Evolutionary conservation across 2,329 filamentous ascomycete species (phyloP).

Genomic region (Gnomoniopsis sp.): DNA sequence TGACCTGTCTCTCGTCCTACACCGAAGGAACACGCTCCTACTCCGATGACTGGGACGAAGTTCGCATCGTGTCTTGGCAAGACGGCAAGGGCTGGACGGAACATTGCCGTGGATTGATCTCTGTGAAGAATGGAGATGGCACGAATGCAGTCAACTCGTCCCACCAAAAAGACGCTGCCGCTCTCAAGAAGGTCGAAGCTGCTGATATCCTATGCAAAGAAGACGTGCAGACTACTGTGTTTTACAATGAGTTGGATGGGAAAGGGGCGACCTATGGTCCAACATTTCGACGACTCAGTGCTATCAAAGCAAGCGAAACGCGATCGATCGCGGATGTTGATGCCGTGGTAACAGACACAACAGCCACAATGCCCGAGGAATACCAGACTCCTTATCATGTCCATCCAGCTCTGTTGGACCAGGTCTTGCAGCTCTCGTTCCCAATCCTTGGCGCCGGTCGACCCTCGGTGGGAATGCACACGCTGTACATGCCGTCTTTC

Average conservation of each 20-base stretch:
- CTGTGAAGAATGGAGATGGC: conserved; percentile 3
- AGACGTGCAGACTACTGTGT: background rate
- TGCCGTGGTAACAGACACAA: conserved; percentile 37
- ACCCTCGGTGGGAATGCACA: conserved; percentile 1
- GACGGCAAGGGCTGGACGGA: conserved; percentile 26
- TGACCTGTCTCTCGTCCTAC: conserved; percentile 22
- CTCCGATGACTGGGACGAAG: conserved; percentile 25
- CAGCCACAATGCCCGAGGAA: conserved; percentile 39
- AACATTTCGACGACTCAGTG: conserved; percentile 8
- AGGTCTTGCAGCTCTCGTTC: conserved; percentile 38
- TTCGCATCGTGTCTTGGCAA: conserved; percentile 29
- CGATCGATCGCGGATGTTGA: conserved; percentile 32
- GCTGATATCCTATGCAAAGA: conserved; percentile 6
- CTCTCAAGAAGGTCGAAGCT: background rate
- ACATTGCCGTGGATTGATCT: conserved; percentile 26
- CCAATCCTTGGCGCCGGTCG: conserved; percentile 32
- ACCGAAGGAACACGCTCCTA: conserved; percentile 18
- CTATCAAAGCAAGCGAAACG: conserved; percentile 14
- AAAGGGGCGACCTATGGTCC: conserved; percentile 18
- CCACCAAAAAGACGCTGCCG: background rate
- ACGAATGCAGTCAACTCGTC: background rate
- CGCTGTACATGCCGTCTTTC: conserved; percentile 22
- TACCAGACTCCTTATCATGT: conserved; percentile 41
- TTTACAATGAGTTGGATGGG: conserved; percentile 16
- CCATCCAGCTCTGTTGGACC: conserved; percentile 45